Evolutionary conservation across 495 filamentous ascomycete species (phyloP), one percentile per base, ranked within the genome.

Genomic region (Glarea lozoyensis): DNA sequence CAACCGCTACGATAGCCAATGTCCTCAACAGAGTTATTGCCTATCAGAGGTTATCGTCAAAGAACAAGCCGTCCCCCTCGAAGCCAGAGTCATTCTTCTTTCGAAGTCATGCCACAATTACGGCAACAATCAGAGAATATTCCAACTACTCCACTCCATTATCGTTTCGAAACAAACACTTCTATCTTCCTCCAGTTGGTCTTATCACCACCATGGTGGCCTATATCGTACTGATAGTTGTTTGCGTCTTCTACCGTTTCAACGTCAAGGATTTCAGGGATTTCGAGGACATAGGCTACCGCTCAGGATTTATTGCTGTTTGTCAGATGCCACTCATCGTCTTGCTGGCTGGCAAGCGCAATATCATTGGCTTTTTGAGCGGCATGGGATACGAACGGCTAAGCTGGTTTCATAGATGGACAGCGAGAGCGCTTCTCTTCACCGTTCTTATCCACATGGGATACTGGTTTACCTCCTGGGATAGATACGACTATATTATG

Each of bases 381-480:
- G 86, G 85, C 2, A 71, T 72, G 18, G 79, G 79, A 42, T 80
- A 90, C 45, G 82, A 86, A 60, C 70, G 81, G 10, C 60, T 93
- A 31, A 90, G 87, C 52, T 88, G 84, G 84, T 69, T 87, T 42
- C 86, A 93, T 55, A 72, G 86, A 40, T 90, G 87, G 85, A 71
- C 76, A 10, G 73, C 81, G 2, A 75, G 86, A 17, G 79, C 74
- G 32, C 67, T 92, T 49, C 78, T 87, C 42, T 59, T 92, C 18
- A 86, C 83, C 0, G 75, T 75, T 1, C 78, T 84, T 0, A 73
- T 90, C 6, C 87, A 94, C 52, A 74, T 84, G 48, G 78, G 73
- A 22, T 80, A 82, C 52, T 92, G 81, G 60, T 78, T 82, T 43
- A 63, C 67, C 9, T 70, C 75, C 27, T 94, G 84, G 81, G 72